Evolutionary conservation across 2,329 filamentous ascomycete genomes (phyloP), one percentile per base, ranked within the genome.

Genomic region (Venturia carpophila): DNA sequence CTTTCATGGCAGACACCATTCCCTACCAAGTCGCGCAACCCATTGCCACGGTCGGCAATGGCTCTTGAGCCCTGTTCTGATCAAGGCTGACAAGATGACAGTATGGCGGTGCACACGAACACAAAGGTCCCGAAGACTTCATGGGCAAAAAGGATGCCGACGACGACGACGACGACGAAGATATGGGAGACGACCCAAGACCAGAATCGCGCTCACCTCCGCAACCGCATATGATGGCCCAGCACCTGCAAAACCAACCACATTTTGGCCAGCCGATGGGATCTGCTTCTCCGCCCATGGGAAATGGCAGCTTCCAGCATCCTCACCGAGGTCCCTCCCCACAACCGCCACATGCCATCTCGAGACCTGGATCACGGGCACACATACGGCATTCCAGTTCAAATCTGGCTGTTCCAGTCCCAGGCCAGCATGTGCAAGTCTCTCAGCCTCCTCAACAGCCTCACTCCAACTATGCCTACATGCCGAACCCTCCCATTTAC

Each of bases 101-200:
- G 92, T 96, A 96, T 80, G 92, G 92, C 71, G 88, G 87, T 66
- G 88, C 92, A 56, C 95, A 94, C 76, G 94, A 99, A 76, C 93
- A 97, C 79, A 99, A 97, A 79, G 93, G 93, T 1, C 94, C 94
- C 0, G 83, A 84, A 64, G 94, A 99, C 77, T 99, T 96, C 77
- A 90, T 88, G 73, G 91, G 91, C 69, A 88, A 88, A 76, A 81
- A 82, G 66, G 84, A 84, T 67, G 80, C 79, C 66, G 88, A 89
- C 68, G 89, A 89, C 69, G 91, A 94, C 63, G 92, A 97, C 62
- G 92, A 95, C 19, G 90, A 90, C 30, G 88, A 92, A 45, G 86
- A 91, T 64, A 6, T 64, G 30, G 60, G 30, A 24, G 73, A 73
- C 24, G 87, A 87, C 66, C 87, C 89, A 39, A 88, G 87, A 9